Percentiles rank a stretch among this genome's conserved stretches.
Evolutionary conservation across 1,284 basidiomycete species (phyloP).

Genomic region (Coriolopsis trogii): DNA sequence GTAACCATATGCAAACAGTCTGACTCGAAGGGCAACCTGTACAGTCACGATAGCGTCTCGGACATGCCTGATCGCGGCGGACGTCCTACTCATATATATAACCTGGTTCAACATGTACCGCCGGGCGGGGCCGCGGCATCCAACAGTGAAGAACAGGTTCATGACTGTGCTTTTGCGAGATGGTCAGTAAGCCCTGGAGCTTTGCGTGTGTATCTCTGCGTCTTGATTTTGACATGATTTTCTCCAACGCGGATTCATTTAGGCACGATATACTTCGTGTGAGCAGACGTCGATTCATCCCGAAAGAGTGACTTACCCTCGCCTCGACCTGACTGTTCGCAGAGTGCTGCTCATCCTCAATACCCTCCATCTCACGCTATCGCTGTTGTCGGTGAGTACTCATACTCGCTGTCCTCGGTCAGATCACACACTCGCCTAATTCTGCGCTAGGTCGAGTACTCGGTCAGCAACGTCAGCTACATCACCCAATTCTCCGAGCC

Average conservation of each 20-base stretch:
- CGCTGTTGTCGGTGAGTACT: neutral
- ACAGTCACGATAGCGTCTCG: conserved; percentile 6
- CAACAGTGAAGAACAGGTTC: conserved; percentile 3
- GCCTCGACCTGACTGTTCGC: no score
- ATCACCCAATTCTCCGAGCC: conserved; percentile 9
- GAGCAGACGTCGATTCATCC: neutral
- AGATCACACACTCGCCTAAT: neutral
- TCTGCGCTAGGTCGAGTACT: conserved; percentile 6
- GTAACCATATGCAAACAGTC: no score
- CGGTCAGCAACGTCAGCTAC: conserved; percentile 1
- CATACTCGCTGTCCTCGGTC: neutral
- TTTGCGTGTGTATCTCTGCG: neutral
- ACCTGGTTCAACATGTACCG: conserved; percentile 8
- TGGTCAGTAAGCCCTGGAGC: no score
- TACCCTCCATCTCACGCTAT: conserved; percentile 1
- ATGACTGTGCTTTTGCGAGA: conserved; percentile 5
- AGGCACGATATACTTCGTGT: conserved; percentile 5
- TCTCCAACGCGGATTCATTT: neutral
- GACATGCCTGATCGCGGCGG: conserved; percentile 5
- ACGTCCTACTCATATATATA: conserved; percentile 3
- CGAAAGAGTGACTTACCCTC: neutral
- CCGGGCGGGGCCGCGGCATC: neutral
- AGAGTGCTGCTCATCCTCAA: conserved; percentile 3
- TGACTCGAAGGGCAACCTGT: neutral
- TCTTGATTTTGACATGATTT: neutral